Conservation (phyloP, 257 asterid species). For the Capsicum chinense region DNA sequence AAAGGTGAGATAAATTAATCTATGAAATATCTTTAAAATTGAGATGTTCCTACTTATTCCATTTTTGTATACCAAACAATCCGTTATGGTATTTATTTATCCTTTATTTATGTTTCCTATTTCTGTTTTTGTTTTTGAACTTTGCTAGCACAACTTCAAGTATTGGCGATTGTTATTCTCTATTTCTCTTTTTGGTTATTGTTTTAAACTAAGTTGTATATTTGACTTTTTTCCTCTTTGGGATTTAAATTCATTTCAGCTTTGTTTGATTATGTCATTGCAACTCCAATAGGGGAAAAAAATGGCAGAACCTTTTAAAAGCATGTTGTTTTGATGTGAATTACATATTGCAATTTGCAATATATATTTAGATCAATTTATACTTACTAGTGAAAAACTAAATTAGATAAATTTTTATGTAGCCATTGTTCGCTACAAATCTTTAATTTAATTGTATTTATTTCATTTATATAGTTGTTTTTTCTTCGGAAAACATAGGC, state of each 20-base stretch:
- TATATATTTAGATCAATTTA: neutral
- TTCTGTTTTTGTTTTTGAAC: neutral
- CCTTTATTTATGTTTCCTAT: no score
- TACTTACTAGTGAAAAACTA: neutral
- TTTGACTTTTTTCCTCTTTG: neutral
- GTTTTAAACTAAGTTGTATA: neutral
- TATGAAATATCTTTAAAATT: no score
- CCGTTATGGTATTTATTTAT: no score
- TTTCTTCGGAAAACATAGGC: neutral
- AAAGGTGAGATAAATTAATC: no score
- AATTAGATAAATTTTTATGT: neutral
- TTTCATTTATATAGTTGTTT: neutral
- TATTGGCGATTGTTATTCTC: neutral
- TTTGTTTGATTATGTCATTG: constrained; percentile 14
- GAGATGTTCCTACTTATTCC: no score
- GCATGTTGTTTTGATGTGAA: neutral
- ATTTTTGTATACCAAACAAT: no score
- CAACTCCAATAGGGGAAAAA: neutral
- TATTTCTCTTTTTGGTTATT: neutral
- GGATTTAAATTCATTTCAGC: neutral
- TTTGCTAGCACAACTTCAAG: neutral
- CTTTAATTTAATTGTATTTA: no score
- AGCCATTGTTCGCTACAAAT: no score
- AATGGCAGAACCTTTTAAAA: neutral
- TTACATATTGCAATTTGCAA: neutral